Evolutionary conservation across 2,329 filamentous ascomycete genomes (phyloP), one percentile per base, ranked within the genome.

Genomic region (Blastomyces gilchristii): DNA sequence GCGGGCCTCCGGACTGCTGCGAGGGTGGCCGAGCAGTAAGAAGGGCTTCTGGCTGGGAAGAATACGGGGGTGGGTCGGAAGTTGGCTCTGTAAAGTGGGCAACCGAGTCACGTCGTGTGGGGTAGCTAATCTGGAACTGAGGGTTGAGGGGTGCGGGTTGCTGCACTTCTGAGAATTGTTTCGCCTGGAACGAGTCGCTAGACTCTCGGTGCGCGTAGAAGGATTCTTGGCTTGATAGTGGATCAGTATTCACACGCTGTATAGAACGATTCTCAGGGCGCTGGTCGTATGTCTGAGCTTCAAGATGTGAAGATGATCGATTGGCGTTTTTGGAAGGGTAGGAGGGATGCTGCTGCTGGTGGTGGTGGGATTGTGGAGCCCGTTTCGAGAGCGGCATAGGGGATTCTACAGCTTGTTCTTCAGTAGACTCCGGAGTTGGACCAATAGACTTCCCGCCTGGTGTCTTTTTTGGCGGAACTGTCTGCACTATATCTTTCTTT

Each of bases 1-100:
- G 74, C n/a, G 71, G 72, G 12, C 71, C 73, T 11, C 73, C 67
- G 14, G 73, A 75, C 61, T 74, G 71, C 64, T 73, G 72, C 12
- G 74, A 75, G 5, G 72, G 66, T 53, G 74, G 73, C 58, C 73
- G 68, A 37, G 70, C 69, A 43, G 67, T 67, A 52, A 67, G 63
- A 59, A 72, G 65, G 31, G 65, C 65, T 60, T 70, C 71, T 61
- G 64, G 49, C 53, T 69, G 66, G 45, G 65, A 61, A 52, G 65
- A 67, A 62, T 65, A 64, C 39, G 63, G 65, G 58, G 62, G 63
- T 52, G 62, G 60, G 43, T 59, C 45, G 49, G 66, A 65, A 37
- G 57, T 43, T 65, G 67, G 69, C 50, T 50, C 69, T 63, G 22
- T 63, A 64, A 49, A 68, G 61, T 7, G 65, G 65, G 39, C 63